phyloP scores from a whole-genome alignment of 257 asterid species.

The Solanum pimpinellifolium region DNA sequence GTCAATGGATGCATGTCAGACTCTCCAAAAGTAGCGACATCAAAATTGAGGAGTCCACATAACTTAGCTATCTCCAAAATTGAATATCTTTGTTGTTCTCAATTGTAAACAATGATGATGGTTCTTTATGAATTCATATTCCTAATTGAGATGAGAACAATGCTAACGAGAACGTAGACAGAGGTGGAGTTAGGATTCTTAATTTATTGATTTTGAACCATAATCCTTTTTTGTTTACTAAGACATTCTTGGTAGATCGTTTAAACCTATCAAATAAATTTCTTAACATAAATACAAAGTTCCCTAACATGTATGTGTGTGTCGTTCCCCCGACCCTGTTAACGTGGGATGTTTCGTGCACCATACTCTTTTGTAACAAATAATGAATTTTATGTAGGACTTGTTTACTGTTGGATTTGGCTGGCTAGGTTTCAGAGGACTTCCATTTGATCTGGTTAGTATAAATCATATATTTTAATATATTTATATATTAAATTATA shows the following conservation, averaged over 20 bases:
- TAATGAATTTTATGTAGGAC: neutral
- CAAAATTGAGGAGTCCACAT: too few species aligned
- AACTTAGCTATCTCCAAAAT: too few species aligned
- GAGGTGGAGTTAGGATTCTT: neutral
- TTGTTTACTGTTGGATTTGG: conserved; percentile 13
- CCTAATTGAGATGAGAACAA: neutral
- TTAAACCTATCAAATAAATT: neutral
- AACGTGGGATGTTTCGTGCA: neutral
- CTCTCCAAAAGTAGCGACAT: too few species aligned
- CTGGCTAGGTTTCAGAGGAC: conserved; percentile 10
- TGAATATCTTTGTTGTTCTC: neutral
- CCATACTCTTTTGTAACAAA: neutral
- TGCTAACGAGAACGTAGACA: neutral
- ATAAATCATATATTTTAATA: neutral
- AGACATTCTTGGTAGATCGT: neutral
- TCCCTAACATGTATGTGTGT: neutral
- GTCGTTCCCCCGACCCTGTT: neutral
- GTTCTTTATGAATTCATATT: neutral
- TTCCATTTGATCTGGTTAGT: conserved; percentile 13
- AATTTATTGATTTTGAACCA: neutral
- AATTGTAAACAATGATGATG: neutral
- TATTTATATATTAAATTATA: neutral
- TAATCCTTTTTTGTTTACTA: neutral
- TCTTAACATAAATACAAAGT: neutral
- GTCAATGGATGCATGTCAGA: too few species aligned